Evolutionary conservation across 495 filamentous ascomycete species (phyloP).

Genomic region (Neurospora sp.): DNA sequence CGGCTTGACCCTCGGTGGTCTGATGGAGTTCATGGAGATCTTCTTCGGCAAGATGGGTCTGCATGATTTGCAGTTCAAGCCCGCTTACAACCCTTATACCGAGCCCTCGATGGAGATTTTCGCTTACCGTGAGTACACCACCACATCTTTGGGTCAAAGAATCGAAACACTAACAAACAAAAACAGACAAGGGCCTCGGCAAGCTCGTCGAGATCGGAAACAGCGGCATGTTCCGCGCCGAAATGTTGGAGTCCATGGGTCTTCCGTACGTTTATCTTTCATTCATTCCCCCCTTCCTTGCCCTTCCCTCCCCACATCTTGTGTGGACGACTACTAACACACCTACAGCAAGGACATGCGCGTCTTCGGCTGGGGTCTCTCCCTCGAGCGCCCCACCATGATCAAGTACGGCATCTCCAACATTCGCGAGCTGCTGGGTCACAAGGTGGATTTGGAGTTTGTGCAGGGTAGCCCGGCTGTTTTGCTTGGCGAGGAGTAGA

Average conservation of each 20-base stretch:
- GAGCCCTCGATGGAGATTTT: constrained; percentile 97
- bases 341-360: constrained; percentile 52
- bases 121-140: constrained; percentile 46
- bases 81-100: constrained; percentile 98
- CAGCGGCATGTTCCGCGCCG: constrained; percentile 94
- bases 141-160: not conserved
- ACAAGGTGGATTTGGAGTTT: constrained; percentile 75
- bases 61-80: constrained; percentile 81
- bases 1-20: constrained; percentile 75
- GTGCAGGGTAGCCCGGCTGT: constrained; percentile 77
- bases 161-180: not conserved
- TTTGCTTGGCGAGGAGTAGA: constrained; percentile 63
- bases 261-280: constrained; percentile 38
- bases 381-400: constrained; percentile 92
- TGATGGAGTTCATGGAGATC: constrained; percentile 93
- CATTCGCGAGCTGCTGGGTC: constrained; percentile 76
- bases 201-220: constrained; percentile 98
- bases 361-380: constrained; percentile 87
- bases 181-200: constrained; percentile 53
- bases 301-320: not conserved
- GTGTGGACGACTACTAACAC: not conserved
- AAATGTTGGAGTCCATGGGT: constrained; percentile 82
- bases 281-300: not conserved
- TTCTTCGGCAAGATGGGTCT: constrained; percentile 97
- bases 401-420: constrained; percentile 86